These are phyloP conservation scores for Zalaria obscura DNA, from an alignment of 2,329 filamentous ascomycete genomes.

Conservation along the genomic window DNA sequence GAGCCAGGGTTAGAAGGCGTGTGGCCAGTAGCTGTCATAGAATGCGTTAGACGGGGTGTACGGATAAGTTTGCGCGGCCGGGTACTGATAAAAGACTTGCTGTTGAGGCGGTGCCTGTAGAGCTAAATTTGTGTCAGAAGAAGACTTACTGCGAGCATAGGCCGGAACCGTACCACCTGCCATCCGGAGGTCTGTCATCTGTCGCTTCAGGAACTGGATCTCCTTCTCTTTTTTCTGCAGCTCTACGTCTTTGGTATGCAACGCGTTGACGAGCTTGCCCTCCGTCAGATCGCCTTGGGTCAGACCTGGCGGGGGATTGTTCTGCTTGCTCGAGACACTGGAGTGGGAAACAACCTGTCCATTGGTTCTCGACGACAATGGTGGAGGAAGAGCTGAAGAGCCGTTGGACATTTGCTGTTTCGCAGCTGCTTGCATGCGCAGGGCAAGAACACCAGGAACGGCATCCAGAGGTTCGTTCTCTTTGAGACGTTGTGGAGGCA, in stretches of 20 bases:
- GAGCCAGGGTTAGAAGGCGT: neutral
- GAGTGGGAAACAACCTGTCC: neutral
- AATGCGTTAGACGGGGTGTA: too few species aligned
- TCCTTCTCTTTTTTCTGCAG: neutral
- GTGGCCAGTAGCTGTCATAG: too few species aligned
- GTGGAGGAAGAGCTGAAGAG: neutral
- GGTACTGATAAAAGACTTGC: too few species aligned
- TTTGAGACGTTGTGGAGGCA: neutral
- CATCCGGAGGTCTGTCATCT: conserved; percentile 1
- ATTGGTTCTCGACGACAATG: neutral
- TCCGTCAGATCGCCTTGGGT: neutral
- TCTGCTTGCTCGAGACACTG: too few species aligned
- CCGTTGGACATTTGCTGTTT: neutral
- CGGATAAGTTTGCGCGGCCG: too few species aligned
- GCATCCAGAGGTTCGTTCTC: neutral
- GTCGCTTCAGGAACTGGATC: neutral
- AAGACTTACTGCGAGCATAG: neutral
- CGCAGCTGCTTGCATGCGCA: neutral
- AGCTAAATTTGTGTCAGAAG: neutral
- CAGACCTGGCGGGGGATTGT: too few species aligned
- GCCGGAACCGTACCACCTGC: neutral
- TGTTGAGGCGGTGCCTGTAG: too few species aligned
- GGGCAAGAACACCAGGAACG: neutral
- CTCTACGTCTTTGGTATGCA: neutral
- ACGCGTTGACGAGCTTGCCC: neutral